These are phyloP conservation scores for Apiotrichum siamense DNA, from an alignment of 1,284 basidiomycete species.

Conservation along the genomic window DNA sequence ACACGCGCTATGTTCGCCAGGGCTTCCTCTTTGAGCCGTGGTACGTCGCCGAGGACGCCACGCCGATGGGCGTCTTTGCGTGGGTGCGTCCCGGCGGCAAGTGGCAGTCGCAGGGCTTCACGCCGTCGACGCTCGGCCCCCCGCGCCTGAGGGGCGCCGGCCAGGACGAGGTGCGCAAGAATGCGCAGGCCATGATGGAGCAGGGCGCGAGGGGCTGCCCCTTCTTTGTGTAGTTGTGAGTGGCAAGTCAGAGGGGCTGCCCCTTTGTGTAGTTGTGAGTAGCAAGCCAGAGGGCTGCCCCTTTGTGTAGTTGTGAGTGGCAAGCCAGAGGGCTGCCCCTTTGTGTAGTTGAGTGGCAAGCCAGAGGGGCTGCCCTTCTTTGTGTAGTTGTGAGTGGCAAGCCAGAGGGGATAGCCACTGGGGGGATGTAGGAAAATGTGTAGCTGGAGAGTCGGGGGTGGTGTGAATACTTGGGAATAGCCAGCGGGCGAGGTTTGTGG, in stretches of 20 bases:
- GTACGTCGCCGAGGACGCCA: not conserved
- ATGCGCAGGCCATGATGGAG: slow-evolving; percentile 3
- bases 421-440: too few species aligned
- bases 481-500: too few species aligned
- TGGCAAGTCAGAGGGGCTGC: not conserved
- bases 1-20: not conserved
- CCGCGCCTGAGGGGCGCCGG: slow-evolving; percentile 4
- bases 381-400: too few species aligned
- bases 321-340: too few species aligned
- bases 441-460: too few species aligned
- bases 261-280: not conserved
- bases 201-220: slow-evolving; percentile 2
- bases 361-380: too few species aligned
- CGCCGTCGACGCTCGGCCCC: slow-evolving; percentile 2
- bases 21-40: slow-evolving; percentile 17
- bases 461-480: too few species aligned
- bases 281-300: too few species aligned
- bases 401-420: too few species aligned
- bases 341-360: too few species aligned
- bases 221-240: slow-evolving; percentile 4
- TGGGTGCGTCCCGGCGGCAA: not conserved
- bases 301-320: too few species aligned
- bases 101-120: slow-evolving; percentile 6
- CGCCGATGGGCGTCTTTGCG: slow-evolving; percentile 2
- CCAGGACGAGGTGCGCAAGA: not conserved